A percentile compares a stretch with the other conserved stretches of the same genome.
phyloP scores from a whole-genome alignment of 768 basidiomycete genomes.

The Tulasnella sp. region DNA sequence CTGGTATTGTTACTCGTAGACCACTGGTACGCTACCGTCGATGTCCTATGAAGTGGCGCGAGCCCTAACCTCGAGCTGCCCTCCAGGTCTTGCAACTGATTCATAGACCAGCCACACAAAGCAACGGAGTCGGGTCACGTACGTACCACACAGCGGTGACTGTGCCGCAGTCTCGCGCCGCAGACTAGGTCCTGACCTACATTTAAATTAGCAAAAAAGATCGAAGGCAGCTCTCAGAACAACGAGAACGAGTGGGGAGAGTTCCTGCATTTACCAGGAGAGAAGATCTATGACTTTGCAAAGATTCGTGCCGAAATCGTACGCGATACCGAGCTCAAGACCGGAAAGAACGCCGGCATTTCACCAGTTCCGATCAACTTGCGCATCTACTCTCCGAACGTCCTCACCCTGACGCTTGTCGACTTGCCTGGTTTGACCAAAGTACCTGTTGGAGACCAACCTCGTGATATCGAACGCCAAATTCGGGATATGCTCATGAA shows the following conservation, averaged over 20 bases:
- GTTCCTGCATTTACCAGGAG: constrained; percentile 91
- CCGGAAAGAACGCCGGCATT: constrained; percentile 94
- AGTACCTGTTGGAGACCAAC: constrained; percentile 94
- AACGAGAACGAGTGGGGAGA: constrained; percentile 99
- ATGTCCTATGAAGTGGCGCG: background rate
- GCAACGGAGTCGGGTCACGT: constrained; percentile 42
- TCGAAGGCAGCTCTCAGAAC: constrained; percentile 64
- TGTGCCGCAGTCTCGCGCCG: no score
- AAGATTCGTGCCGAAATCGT: constrained; percentile 97
- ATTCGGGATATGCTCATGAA: constrained; percentile 95
- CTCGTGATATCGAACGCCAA: constrained; percentile 95
- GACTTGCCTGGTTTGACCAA: constrained; percentile 46
- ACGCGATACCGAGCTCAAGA: constrained; percentile 96
- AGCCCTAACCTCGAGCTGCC: constrained; percentile 17
- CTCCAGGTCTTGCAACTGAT: constrained; percentile 88
- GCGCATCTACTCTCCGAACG: constrained; percentile 95
- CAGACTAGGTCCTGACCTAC: background rate
- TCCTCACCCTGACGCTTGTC: constrained; percentile 57
- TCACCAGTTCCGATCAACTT: constrained; percentile 97
- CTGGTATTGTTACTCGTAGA: constrained; percentile 96
- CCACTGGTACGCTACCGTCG: constrained; percentile 61
- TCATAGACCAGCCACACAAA: constrained; percentile 55
- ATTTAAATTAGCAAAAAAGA: constrained; percentile 46
- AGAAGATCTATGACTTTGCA: constrained; percentile 97
- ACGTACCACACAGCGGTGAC: background rate